Base-by-base conservation (phyloP, 805 yeast species). In the Barnettozyma californica region DNA sequence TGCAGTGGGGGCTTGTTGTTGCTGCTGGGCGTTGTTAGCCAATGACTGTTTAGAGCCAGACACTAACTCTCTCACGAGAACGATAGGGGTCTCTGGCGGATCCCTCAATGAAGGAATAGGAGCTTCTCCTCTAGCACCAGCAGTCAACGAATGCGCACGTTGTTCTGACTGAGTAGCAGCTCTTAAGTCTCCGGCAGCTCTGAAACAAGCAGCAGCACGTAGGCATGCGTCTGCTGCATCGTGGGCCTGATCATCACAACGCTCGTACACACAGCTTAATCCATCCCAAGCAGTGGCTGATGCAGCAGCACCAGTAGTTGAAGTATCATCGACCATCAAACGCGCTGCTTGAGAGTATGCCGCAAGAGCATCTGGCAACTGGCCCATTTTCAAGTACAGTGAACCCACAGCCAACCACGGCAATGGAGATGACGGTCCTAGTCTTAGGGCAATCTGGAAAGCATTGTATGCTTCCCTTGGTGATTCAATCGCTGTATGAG, bases 381-480 rank as follows among this genome's bases (percentile, higher is more conserved):
- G 88, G 41, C 77, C 77, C 53, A 81, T 66, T 52, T 74, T 74
- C 48, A 83, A 62, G 56, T 82, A 82, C 43, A 83, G 66, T 11
- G 78, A 72, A 3, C 87, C 90, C 26, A 82, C 80, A 0, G 83
- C 80, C 31, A 83, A 64, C 90, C 88, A 83, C 3, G 84, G 76
- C 44, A 80, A 66, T n/a, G 86, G 80, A 13, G 75, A 72, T 14
- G 67, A 63, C 18, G 80, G 74, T 0, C 81, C 79, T 40, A 77
- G 71, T 52, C 76, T 67, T 47, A 80, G 64, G 1, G 84, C 79
- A 41, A 74, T 66, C 56, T 81, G 84, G 49, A 76, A 72, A 13
- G 77, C 70, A 49, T 77, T 80, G 59, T 80, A 80, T 2, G 84
- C 80, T 34, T 70, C 67, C 37, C 77, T 63, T 26, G 78, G 80